Evolutionary conservation across 352 stramenopile genomes (phyloP), one percentile per base, ranked within the genome.

Genomic region (Phytopythium kandeliae): DNA sequence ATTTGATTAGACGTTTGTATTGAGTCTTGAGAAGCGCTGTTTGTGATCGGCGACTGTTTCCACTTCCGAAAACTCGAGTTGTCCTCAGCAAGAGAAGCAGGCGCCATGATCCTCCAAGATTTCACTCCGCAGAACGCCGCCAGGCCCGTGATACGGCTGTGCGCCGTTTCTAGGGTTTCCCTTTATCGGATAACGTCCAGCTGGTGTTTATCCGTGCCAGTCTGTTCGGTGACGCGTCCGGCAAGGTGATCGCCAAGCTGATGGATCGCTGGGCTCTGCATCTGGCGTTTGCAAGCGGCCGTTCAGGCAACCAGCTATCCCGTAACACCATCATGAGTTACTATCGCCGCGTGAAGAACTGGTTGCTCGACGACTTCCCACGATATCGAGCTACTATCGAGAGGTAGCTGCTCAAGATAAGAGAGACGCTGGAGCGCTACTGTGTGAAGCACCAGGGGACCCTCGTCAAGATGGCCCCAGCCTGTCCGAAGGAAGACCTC

Each of bases 301-400:
- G 35, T 11, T 31, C 4, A 9, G 45, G 50, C 1, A 46, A 58
- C 22, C 36, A 22, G 2, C 35, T 58, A 0, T 44, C 54, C 13
- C 15, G 41, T 17, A 62, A 59, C 31, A 55, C 48, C 0, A 33
- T 62, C 0, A 58, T 62, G 49, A 47, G 42, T 25, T 66, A 62
- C 54, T 62, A 58, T 15, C 38, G 45, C 0, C 54, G 62, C 17
- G 54, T 59, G 5, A 66, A 62, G 19, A 58, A 57, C 21, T 62
- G 48, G 58, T 8, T 55, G 40, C 46, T 60, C 11, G 51, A 57
- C 15, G 37, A 22, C 21, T 67, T 54, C 15, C 59, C 46, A 16
- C 50, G 48, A 19, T 33, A 48, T 34, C 35, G 40, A 0, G 4
- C 33, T 15, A 3, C 17, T 3, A 57, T 67, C 26, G 50, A 67